A percentile compares a stretch with the other conserved stretches of the same genome.
Evolutionary conservation across 2,329 filamentous ascomycete species (phyloP).

Genomic region (Aspergillus luchuensis): DNA sequence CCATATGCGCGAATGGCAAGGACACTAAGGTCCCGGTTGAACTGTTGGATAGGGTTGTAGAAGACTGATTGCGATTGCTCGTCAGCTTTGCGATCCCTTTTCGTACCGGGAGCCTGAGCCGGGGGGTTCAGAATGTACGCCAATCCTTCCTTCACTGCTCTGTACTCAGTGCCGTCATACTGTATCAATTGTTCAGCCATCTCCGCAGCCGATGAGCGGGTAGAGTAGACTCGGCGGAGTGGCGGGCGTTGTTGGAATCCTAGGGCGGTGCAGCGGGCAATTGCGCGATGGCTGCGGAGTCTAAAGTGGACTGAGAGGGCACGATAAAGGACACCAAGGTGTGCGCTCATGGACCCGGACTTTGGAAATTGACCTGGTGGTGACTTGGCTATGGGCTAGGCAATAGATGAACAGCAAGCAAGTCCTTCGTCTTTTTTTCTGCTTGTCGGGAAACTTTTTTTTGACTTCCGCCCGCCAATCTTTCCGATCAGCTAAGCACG

Average conservation of each 20-base stretch:
- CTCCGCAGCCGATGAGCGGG: slow-evolving; percentile 13
- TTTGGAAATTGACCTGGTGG: too few species aligned
- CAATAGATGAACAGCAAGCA: not conserved
- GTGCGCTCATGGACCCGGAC: slow-evolving; percentile 7
- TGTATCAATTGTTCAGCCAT: slow-evolving; percentile 30
- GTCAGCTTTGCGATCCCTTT: slow-evolving; percentile 51
- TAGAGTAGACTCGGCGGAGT: slow-evolving; percentile 7
- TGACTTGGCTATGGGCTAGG: too few species aligned
- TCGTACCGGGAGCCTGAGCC: slow-evolving; percentile 48
- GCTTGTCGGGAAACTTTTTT: not conserved
- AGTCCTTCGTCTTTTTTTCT: not conserved
- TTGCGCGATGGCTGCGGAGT: not conserved
- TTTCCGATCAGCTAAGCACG: not conserved
- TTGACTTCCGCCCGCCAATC: not conserved
- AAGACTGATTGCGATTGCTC: slow-evolving; percentile 77
- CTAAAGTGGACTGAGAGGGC: not conserved
- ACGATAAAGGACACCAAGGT: not conserved
- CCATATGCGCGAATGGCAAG: slow-evolving; percentile 89
- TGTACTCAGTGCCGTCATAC: slow-evolving; percentile 58
- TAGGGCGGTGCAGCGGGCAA: not conserved
- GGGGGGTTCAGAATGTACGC: slow-evolving; percentile 67
- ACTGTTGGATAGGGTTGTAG: slow-evolving; percentile 98
- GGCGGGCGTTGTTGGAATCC: not conserved
- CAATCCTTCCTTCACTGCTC: slow-evolving; percentile 66
- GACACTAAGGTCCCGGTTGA: slow-evolving; percentile 93